A percentile compares a stretch with the other conserved stretches of the same genome.
Evolutionary conservation across 2,329 filamentous ascomycete species (phyloP).

Genomic region (Fusarium solani-melongenae): DNA sequence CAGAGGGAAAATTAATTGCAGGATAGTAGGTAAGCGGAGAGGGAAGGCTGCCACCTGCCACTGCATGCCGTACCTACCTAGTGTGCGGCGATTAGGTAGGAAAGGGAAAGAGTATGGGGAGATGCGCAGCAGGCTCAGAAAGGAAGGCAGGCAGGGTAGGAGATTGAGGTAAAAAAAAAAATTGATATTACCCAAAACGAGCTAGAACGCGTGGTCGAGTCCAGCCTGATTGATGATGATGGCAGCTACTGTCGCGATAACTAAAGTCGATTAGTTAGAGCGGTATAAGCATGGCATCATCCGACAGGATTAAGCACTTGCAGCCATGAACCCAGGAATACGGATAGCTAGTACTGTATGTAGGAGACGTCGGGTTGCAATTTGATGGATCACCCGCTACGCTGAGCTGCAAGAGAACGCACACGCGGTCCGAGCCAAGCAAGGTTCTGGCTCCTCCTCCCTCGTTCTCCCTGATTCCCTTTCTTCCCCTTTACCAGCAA

Average conservation of each 20-base stretch:
- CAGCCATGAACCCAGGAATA: conserved; percentile 4
- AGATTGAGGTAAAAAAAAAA: background rate
- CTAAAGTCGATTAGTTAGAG: background rate
- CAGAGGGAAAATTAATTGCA: background rate
- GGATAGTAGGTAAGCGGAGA: background rate
- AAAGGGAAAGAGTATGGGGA: background rate
- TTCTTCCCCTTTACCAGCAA: background rate
- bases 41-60: background rate
- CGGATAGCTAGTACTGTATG: background rate
- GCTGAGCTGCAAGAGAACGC: background rate
- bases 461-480: background rate
- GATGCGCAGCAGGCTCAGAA: background rate
- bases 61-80: background rate
- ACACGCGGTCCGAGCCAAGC: background rate
- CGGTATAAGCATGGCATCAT: conserved; percentile 7
- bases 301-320: background rate
- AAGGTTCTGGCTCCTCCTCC: background rate
- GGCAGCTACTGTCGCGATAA: background rate
- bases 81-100: background rate
- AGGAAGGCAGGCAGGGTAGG: background rate
- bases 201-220: conserved; percentile 2
- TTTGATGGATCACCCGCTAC: background rate
- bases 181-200: conserved; percentile 12
- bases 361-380: background rate
- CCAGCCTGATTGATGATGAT: conserved; percentile 12